Base-by-base conservation (phyloP, 2,329 filamentous ascomycete genomes). In the Alternaria ventricosa region DNA sequence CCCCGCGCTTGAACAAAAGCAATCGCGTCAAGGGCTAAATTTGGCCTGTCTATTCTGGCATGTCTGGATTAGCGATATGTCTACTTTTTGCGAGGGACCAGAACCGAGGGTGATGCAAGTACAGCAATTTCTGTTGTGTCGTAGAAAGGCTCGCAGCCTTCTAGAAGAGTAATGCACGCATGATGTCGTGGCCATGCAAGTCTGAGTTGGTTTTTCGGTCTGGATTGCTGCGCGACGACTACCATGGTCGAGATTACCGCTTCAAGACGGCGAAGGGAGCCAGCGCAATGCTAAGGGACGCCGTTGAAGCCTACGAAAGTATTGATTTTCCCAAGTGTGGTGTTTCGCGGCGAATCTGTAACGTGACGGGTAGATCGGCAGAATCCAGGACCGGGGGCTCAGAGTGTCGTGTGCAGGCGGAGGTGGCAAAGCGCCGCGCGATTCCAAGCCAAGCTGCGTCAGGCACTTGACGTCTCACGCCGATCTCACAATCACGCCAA, bases 401-500 rank as follows among this genome's bases (percentile, higher is more conserved):
- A 46, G 28, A 47, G 56, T 55, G 65, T 69, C 63, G 64, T 64
- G 63, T 64, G 63, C 67, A 59, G 58, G 67, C 55, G 63, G 67
- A 69, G 65, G 66, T 71, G 70, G 68, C 68, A 66, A 67, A 66
- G 66, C 64, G 57, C 59, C 58, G 63, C 30, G 66, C 61, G 56
- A 61, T 60, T 58, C 63, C 60, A 61, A 66, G 62, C 59, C 60
- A 50, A 67, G 55, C 56, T 62, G 59, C 63, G 66, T 66, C 64
- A 71, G 65, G 68, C 68, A 64, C 53, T 64, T 54, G 50, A 56
- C 63, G 68, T 72, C 67, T 71, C 65, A 70, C 63, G 64, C 55
- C 62, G 54, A 66, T 63, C 60, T 58, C 66, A 61, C 59, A 60
- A 61, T 59, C 28, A 61, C 61, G 57, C 50, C 55, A 55, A 36